Conservation (phyloP, 2,329 filamentous ascomycete species). For the Aspergillus viridinutans region DNA sequence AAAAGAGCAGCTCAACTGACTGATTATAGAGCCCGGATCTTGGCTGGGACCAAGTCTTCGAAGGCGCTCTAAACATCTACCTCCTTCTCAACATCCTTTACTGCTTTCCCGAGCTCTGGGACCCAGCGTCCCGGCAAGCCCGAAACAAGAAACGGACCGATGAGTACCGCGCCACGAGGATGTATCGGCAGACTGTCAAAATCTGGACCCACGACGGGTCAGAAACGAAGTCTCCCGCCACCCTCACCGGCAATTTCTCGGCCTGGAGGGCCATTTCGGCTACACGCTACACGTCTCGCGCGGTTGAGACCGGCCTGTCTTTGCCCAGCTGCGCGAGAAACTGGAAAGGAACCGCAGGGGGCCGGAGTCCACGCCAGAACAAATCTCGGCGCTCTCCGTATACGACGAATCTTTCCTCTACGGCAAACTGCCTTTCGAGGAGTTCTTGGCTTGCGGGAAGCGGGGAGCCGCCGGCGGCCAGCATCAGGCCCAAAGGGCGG, state of each 20-base stretch:
- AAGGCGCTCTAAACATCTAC: constrained; percentile 14
- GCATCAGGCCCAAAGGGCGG: background rate
- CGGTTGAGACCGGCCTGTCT: too few relatives aligned
- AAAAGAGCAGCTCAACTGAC: too few relatives aligned
- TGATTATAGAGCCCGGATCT: background rate
- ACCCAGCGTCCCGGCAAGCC: background rate
- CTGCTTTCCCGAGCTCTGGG: constrained; percentile 44
- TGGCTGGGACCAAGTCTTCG: constrained; percentile 15
- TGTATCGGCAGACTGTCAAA: background rate
- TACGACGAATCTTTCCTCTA: too few relatives aligned
- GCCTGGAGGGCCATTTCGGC: background rate
- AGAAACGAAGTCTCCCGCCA: background rate
- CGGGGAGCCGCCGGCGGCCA: background rate
- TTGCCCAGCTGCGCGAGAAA: too few relatives aligned
- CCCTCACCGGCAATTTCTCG: background rate
- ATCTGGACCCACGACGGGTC: background rate
- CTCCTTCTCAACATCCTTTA: constrained; percentile 38
- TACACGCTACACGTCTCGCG: background rate
- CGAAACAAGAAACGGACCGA: too few relatives aligned
- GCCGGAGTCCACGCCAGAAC: too few relatives aligned
- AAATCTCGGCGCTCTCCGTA: too few relatives aligned
- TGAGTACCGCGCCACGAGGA: too few relatives aligned
- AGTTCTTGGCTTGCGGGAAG: too few relatives aligned
- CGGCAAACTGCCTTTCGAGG: too few relatives aligned
- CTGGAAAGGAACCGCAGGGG: too few relatives aligned